Percentiles rank a stretch among this genome's conserved stretches.
Evolutionary conservation across 2,329 filamentous ascomycete genomes (phyloP).

Genomic region (Monosporascus ibericus): DNA sequence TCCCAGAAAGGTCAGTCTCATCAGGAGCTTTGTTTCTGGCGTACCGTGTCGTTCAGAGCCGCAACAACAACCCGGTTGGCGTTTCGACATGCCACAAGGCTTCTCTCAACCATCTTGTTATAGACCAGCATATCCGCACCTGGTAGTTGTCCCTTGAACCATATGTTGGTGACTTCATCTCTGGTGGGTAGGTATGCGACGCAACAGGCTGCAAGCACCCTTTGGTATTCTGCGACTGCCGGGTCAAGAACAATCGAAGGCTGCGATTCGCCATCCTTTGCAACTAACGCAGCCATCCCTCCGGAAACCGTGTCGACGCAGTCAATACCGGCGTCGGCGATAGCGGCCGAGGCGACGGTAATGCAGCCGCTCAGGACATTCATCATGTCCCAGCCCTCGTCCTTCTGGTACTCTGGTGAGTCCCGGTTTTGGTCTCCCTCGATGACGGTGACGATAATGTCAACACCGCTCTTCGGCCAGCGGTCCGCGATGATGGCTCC

Average conservation of each 20-base stretch:
- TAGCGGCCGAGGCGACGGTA: constrained; percentile 85
- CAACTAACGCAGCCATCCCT: constrained; percentile 77
- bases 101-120: constrained; percentile 34
- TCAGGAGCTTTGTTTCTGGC: constrained; percentile 16
- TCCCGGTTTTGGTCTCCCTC: constrained; percentile 82
- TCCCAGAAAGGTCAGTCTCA: constrained; percentile 6
- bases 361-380: constrained; percentile 88
- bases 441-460: constrained; percentile 86
- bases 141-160: constrained; percentile 71
- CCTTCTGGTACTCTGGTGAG: constrained; percentile 39
- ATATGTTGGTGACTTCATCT: constrained; percentile 90
- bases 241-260: constrained; percentile 68
- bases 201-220: constrained; percentile 76
- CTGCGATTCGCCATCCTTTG: constrained; percentile 26
- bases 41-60: constrained; percentile 31
- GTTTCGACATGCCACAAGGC: constrained; percentile 34
- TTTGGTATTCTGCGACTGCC: constrained; percentile 70
- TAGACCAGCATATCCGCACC: constrained; percentile 35
- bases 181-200: constrained; percentile 81
- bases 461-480: constrained; percentile 98
- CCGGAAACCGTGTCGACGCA: constrained; percentile 87
- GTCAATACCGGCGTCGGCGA: constrained; percentile 92
- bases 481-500: constrained; percentile 88
- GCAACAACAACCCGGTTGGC: constrained; percentile 36
- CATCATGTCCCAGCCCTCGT: constrained; percentile 80